These are phyloP conservation scores for Pseudogymnoascus sp. DNA, from an alignment of 2,329 filamentous ascomycete species.

Conservation along the genomic window DNA sequence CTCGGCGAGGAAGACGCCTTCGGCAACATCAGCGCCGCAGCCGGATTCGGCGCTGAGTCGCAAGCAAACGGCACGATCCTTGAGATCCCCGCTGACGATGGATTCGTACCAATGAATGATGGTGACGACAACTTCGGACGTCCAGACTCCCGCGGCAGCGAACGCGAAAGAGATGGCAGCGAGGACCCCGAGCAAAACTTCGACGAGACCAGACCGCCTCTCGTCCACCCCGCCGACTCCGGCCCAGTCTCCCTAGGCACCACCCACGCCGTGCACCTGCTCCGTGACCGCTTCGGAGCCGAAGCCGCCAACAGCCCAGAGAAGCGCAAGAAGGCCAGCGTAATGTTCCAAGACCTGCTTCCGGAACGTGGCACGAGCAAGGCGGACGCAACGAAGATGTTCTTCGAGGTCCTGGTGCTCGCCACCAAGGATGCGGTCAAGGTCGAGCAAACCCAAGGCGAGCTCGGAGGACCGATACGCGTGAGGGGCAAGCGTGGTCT, in stretches of 20 bases:
- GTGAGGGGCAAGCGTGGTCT: conserved; percentile 90
- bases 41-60: conserved; percentile 45
- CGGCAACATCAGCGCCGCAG: conserved; percentile 41
- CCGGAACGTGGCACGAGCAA: conserved; percentile 75
- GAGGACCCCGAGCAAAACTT: conserved; percentile 53
- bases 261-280: conserved; percentile 89
- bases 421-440: conserved; percentile 98
- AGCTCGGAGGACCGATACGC: conserved; percentile 71
- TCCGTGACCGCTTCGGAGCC: conserved; percentile 79
- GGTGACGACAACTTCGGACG: conserved; percentile 37
- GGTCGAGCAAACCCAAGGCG: conserved; percentile 72
- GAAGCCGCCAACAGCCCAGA: conserved; percentile 63
- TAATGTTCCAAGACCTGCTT: conserved; percentile 86
- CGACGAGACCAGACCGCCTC: conserved; percentile 69
- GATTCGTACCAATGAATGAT: conserved; percentile 36
- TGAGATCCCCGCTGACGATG: conserved; percentile 56
- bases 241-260: conserved; percentile 86
- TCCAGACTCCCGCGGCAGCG: conserved; percentile 32
- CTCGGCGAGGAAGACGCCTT: conserved; percentile 56
- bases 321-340: conserved; percentile 67
- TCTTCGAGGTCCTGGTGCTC: conserved; percentile 92
- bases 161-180: conserved; percentile 29
- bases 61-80: conserved; percentile 56
- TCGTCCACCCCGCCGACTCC: conserved; percentile 75
- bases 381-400: conserved; percentile 97